Conservation (phyloP, 768 basidiomycete species). For the Suillus clintonianus region DNA sequence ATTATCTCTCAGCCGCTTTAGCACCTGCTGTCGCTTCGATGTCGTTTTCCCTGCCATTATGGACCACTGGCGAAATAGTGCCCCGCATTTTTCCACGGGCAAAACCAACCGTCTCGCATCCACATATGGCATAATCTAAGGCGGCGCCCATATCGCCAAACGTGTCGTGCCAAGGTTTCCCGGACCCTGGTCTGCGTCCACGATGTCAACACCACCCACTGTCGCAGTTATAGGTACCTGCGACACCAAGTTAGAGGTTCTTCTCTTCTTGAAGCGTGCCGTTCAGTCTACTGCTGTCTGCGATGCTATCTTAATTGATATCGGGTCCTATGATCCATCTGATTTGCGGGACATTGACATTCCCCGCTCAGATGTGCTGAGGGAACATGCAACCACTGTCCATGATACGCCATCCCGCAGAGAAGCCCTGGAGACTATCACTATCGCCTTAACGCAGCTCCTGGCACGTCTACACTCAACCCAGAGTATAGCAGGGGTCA, state of each 20-base stretch:
- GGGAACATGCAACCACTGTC: not conserved
- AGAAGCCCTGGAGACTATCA: constrained; percentile 17
- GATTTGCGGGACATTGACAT: constrained; percentile 20
- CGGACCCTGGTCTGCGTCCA: not conserved
- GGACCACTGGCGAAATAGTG: not conserved
- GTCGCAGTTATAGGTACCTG: constrained; percentile 30
- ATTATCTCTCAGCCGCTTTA: constrained; percentile 13
- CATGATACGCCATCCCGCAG: constrained; percentile 11
- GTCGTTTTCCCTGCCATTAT: constrained; percentile 5
- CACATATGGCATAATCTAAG: constrained; percentile 20
- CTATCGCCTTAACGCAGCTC: constrained; percentile 16
- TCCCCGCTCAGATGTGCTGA: constrained; percentile 19
- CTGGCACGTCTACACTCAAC: constrained; percentile 14
- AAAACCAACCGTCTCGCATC: not conserved
- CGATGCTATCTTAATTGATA: constrained; percentile 28
- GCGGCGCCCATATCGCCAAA: not conserved
- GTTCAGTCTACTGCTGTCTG: constrained; percentile 16
- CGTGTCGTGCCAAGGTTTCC: not conserved
- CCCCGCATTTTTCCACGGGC: not conserved
- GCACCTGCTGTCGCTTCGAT: constrained; percentile 19
- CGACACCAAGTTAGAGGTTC: constrained; percentile 27
- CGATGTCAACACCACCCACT: constrained; percentile 11
- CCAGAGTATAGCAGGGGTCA: constrained; percentile 19
- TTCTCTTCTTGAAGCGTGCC: constrained; percentile 21
- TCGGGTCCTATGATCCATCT: constrained; percentile 19